Evolutionary conservation across 1,284 basidiomycete genomes (phyloP), one percentile per base, ranked within the genome.

Genomic region (Tremellales sp.): DNA sequence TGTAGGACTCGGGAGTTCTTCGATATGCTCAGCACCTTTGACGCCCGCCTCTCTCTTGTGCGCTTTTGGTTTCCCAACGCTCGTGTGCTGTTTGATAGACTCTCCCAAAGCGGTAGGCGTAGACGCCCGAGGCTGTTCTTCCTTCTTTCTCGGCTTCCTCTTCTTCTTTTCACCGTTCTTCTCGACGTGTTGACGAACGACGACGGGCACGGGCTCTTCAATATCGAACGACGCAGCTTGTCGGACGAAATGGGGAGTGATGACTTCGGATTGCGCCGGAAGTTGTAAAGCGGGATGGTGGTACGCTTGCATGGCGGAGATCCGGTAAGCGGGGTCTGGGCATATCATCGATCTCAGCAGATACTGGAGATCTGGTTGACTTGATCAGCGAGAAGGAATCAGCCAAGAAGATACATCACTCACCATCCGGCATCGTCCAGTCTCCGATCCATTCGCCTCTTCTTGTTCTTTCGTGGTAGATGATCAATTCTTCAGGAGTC

Each of bases 381-480:
- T 35, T 10, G 1, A 41, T 53, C 31, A 49, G 50, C 9, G 37
- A 12, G 12, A 22, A 10, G 14, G 14, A 27, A 12, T 25, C 3
- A 1, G 18, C 19, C 21, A 36, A 38, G 32, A 26, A 32, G 25
- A 26, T 33, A 29, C 9, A 8, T 8, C 14, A 55, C 65, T 55
- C 40, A 72, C 76, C 72, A 44, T 77, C 76, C 2, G 84, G 83
- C 76, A 91, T 83, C 43, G 78, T 76, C 79, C 82, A 92, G 26
- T 71, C 54, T 24, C 75, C 90, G n/a, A 88, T 77, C 87, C 92
- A 94, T 59, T 81, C 81, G 10, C 90, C 90, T 3, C 79, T 78
- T 40, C 85, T 72, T 0, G 90, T 88, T 12, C 88, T 79, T 47
- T 79, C 72, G 82, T 87, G 92, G 66, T 97, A 95, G 45, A 78